phyloP scores from a whole-genome alignment of 2,329 filamentous ascomycete species.

The Lecanicillium sp. region DNA sequence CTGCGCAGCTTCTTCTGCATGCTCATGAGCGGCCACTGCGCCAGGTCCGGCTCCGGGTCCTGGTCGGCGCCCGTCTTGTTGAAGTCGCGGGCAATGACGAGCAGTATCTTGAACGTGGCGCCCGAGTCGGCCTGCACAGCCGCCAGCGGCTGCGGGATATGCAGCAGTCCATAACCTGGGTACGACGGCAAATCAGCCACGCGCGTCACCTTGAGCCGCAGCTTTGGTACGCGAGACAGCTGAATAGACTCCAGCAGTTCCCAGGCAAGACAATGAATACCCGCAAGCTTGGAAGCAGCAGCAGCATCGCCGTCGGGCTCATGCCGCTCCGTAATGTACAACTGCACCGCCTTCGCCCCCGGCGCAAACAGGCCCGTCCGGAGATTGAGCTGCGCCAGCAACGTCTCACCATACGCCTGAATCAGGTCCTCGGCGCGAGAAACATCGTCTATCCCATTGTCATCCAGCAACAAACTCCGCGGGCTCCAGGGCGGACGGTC shows the following conservation, averaged over 20 bases:
- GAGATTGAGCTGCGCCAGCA: slow-evolving; percentile 15
- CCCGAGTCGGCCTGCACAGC: slow-evolving; percentile 13
- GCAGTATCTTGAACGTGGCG: slow-evolving; percentile 16
- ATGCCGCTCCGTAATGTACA: slow-evolving; percentile 19
- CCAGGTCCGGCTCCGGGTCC: slow-evolving; percentile 21
- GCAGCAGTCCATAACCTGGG: slow-evolving; percentile 4
- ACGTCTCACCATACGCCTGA: slow-evolving; percentile 11
- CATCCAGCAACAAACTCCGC: slow-evolving; percentile 8
- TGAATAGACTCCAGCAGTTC: slow-evolving; percentile 18
- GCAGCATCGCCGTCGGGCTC: slow-evolving; percentile 8
- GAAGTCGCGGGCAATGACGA: slow-evolving; percentile 20
- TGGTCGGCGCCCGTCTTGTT: slow-evolving; percentile 16
- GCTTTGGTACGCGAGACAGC: slow-evolving; percentile 11
- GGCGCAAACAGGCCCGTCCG: slow-evolving; percentile 8
- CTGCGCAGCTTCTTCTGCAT: slow-evolving; percentile 19
- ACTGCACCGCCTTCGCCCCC: slow-evolving; percentile 12
- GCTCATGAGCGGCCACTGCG: slow-evolving; percentile 21
- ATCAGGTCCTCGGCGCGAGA: slow-evolving; percentile 14
- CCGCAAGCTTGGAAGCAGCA: not conserved
- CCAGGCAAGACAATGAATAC: slow-evolving; percentile 20
- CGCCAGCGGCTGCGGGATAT: slow-evolving; percentile 11
- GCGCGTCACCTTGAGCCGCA: slow-evolving; percentile 17
- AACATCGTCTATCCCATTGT: slow-evolving; percentile 10
- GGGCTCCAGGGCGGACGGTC: slow-evolving; percentile 15
- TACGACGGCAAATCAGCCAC: slow-evolving; percentile 16